Evolutionary conservation across 495 filamentous ascomycete species (phyloP), one percentile per base, ranked within the genome.

Genomic region (Xylaria sp.): DNA sequence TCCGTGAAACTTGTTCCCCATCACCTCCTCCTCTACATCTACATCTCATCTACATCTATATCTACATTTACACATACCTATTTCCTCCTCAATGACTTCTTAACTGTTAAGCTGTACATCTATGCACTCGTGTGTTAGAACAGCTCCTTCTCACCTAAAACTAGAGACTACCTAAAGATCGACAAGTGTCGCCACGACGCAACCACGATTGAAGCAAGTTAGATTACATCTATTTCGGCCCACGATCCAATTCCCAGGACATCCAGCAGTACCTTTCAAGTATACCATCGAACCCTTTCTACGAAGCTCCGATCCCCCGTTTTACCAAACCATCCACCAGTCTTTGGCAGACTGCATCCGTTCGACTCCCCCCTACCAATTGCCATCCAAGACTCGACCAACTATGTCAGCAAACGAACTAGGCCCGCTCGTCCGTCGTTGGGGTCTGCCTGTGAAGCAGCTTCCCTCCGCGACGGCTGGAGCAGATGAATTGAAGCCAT

Each of bases 361-460:
- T 44, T 24, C 26, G 7, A n/a, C n/a, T 5, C 17, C 53, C 21
- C 29, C 35, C 1, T 21, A 59, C 26, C 33, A 33, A 48, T 29
- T n/a, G 5, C 7, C 50, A 24, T 31, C 55, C 50, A 19, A 57
- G 17, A 33, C 35, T 26, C 37, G 26, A 31, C 24, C n/a, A 0
- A 12, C 53, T 17, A 68, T 68, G 57, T 50, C 67, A 21, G 24
- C 57, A 50, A 48, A 44, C 15, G 50, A 64, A 50, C 48, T 78
- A 4, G 78, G 80, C 5, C 79, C 80, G n/a, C 73, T 81, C n/a
- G 69, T 84, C 68, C 82, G 80, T 40, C 80, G 83, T 37, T 75
- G 82, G 73, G 84, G 85, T 44, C 74, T 86, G 24, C 72, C 71
- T 11, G 74, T 79, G 2, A 65, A 74, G 24, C 79, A 84, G 41